Evolutionary conservation across 345 rosid species (phyloP).

Genomic region (Passiflora organensis): DNA sequence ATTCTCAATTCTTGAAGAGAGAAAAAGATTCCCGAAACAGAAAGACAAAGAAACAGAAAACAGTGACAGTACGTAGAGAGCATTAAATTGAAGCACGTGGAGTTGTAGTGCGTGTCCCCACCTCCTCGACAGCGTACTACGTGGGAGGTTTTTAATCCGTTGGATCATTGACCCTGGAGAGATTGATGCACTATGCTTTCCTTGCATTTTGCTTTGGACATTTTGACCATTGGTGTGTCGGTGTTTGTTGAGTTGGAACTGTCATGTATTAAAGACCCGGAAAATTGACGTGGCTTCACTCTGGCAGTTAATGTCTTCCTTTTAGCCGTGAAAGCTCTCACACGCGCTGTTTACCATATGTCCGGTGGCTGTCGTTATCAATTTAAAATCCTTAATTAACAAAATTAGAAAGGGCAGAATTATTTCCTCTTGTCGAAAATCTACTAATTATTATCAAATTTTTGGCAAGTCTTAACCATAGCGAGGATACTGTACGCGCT

Average conservation of each 20-base stretch:
- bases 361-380: too few species aligned
- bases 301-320: neutral
- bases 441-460: neutral
- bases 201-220: too few species aligned
- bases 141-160: neutral
- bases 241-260: slow-evolving; percentile 5
- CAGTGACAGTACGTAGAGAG: slow-evolving; percentile 5
- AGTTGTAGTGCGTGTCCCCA: neutral
- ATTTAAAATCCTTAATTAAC: neutral
- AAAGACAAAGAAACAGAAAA: neutral
- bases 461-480: neutral
- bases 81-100: slow-evolving; percentile 10
- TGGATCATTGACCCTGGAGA: too few species aligned
- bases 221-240: too few species aligned
- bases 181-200: too few species aligned
- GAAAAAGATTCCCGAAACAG: neutral
- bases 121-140: neutral
- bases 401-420: neutral
- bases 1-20: neutral
- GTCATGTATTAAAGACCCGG: neutral
- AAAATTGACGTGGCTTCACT: neutral
- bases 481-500: neutral
- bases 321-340: neutral
- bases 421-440: neutral
- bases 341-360: too few species aligned